Base-by-base conservation (phyloP, 2,329 filamentous ascomycete species). In the Penicillium sclerotiorum region DNA sequence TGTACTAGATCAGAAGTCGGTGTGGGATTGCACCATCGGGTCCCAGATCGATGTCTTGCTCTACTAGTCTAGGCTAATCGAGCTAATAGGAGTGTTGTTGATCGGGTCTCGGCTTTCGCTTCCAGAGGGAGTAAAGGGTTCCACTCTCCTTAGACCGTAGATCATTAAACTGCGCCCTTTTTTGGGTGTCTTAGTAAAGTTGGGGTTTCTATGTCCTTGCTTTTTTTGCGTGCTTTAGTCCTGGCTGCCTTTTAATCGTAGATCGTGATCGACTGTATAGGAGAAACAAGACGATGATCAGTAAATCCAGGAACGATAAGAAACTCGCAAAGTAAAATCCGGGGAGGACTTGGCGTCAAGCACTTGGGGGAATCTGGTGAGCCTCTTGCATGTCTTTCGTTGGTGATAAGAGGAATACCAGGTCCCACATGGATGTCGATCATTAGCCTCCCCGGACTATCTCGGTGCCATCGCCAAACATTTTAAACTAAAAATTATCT, bases 391-490 rank as follows among this genome's bases (percentile, higher is more conserved):
- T 32, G 45, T 32, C 30, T 50, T 21, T 47, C 27, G 54, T 54
- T 56, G 53, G 53, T 22, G 43, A 25, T 39, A 30, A 12, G 18
- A 21, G 35, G n/a, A 25, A 28, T 42, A 22, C 38, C 23, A 21
- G 28, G n/a, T 18, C 30, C 51, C 51, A 53, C 51, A 53, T 44
- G 40, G 20, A 33, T 21, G 47, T 25, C 36, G 51, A 53, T 53
- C 51, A 41, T 51, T 45, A 25, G 27, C 40, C 47, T 36, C 33
- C 44, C 47, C 44, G 47, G 44, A 51, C 47, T 32, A 22, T 36
- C 20, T 9, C 33, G 20, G 33, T 17, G 13, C 22, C 37, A 41
- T 36, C n/a, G 28, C 27, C 44, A 39, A 39, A 15, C 20, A 43
- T 21, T 6, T n/a, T 28, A 35, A 33, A 47, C 27, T 42, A 32